Evolutionary conservation across 768 basidiomycete genomes (phyloP).

Genomic region (Trametopsis cervina): DNA sequence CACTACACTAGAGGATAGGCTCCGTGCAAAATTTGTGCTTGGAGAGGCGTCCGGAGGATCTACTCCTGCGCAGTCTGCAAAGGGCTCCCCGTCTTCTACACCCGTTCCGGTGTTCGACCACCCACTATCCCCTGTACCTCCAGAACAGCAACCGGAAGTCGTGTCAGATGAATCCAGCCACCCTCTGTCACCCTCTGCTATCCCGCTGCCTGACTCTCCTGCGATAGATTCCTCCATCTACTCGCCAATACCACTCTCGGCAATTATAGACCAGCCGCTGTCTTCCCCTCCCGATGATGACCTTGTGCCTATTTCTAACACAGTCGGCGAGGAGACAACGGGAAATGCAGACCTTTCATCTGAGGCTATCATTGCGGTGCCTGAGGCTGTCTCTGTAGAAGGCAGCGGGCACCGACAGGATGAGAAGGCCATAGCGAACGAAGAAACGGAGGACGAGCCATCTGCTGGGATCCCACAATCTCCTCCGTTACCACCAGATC

Average conservation of each 20-base stretch:
- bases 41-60: slow-evolving; percentile 45
- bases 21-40: slow-evolving; percentile 58
- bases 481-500: too few species aligned
- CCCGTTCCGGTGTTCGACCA: slow-evolving; percentile 26
- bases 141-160: slow-evolving; percentile 7
- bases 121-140: slow-evolving; percentile 18
- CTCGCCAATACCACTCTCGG: slow-evolving; percentile 4
- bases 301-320: not conserved
- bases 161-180: not conserved
- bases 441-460: not conserved
- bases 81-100: slow-evolving; percentile 30
- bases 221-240: not conserved
- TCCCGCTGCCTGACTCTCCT: slow-evolving; percentile 14
- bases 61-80: slow-evolving; percentile 35
- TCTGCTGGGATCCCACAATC: not conserved
- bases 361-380: not conserved
- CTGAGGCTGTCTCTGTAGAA: too few species aligned
- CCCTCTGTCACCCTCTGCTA: not conserved
- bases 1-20: slow-evolving; percentile 66
- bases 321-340: not conserved
- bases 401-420: not conserved
- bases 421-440: not conserved
- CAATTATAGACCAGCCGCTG: not conserved
- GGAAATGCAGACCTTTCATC: not conserved
- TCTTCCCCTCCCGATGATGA: not conserved